Percentiles rank a stretch among this genome's conserved stretches.
phyloP scores from a whole-genome alignment of 129 eudicot species.

The Helianthus tuberosus region DNA sequence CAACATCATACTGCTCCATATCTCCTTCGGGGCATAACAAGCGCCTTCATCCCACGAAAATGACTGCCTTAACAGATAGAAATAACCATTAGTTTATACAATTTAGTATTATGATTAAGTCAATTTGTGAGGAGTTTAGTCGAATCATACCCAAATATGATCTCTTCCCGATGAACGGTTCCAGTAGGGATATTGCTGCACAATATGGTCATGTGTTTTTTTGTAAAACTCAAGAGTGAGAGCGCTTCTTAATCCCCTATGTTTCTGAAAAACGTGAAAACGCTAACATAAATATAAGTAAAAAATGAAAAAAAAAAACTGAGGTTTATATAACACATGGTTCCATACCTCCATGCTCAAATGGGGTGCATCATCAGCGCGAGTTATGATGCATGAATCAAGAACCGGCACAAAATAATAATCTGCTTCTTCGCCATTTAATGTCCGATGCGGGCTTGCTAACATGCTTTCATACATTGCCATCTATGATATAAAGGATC shows the following conservation, averaged over 20 bases:
- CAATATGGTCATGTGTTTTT: slow-evolving; percentile 78
- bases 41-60: slow-evolving; percentile 99
- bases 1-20: slow-evolving; percentile 98
- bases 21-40: slow-evolving; percentile 98
- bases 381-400: slow-evolving; percentile 92
- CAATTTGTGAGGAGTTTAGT: background rate
- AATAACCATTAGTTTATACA: background rate
- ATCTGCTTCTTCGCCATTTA: slow-evolving; percentile 97
- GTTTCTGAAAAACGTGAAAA: slow-evolving; percentile 45
- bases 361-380: slow-evolving; percentile 99
- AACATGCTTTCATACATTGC: slow-evolving; percentile 83
- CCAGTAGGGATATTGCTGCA: slow-evolving; percentile 81
- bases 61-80: slow-evolving; percentile 59
- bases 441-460: slow-evolving; percentile 83
- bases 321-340: background rate
- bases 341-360: slow-evolving; percentile 69
- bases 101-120: too few species aligned
- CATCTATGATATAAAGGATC: slow-evolving; percentile 57
- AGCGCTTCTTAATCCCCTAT: slow-evolving; percentile 81
- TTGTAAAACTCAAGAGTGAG: slow-evolving; percentile 75
- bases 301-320: too few species aligned
- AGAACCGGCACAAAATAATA: slow-evolving; percentile 94
- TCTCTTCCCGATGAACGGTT: slow-evolving; percentile 88
- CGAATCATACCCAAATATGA: slow-evolving; percentile 87
- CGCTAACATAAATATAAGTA: background rate